phyloP scores from a whole-genome alignment of 352 stramenopile genomes.

The Pilasporangium apinafurcum region DNA sequence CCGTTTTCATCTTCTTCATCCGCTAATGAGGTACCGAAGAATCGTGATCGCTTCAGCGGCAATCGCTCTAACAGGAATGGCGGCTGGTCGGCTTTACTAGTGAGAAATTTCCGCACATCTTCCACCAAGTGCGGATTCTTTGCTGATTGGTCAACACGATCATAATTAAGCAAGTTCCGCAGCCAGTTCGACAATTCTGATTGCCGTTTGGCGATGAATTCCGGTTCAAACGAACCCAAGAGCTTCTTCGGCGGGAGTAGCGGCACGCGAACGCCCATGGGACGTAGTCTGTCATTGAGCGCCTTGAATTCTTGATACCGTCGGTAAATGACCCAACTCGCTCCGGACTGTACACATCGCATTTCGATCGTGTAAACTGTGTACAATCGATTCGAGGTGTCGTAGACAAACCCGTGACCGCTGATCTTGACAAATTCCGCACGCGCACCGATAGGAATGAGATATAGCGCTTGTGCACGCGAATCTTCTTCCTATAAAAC shows the following conservation, averaged over 20 bases:
- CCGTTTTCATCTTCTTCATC: conserved; percentile 45
- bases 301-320: conserved; percentile 83
- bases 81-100: conserved; percentile 74
- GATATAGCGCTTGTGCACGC: conserved; percentile 67
- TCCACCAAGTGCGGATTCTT: conserved; percentile 76
- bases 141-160: conserved; percentile 60
- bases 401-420: conserved; percentile 71
- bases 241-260: conserved; percentile 81
- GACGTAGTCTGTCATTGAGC: conserved; percentile 56
- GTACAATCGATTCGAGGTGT: conserved; percentile 65
- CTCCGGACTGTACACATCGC: conserved; percentile 62
- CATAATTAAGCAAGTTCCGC: conserved; percentile 54
- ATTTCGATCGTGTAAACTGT: conserved; percentile 80
- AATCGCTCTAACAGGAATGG: conserved; percentile 65
- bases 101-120: conserved; percentile 76
- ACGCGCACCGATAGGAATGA: conserved; percentile 60
- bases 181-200: conserved; percentile 67
- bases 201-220: conserved; percentile 75
- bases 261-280: conserved; percentile 62
- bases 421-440: conserved; percentile 75
- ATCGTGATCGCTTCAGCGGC: conserved; percentile 52
- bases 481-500: conserved; percentile 57
- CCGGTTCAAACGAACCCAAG: conserved; percentile 72
- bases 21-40: conserved; percentile 58
- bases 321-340: conserved; percentile 79